Evolutionary conservation across 108 stramenopile genomes (phyloP).

Genomic region (Pseudonitzschia pungens): DNA sequence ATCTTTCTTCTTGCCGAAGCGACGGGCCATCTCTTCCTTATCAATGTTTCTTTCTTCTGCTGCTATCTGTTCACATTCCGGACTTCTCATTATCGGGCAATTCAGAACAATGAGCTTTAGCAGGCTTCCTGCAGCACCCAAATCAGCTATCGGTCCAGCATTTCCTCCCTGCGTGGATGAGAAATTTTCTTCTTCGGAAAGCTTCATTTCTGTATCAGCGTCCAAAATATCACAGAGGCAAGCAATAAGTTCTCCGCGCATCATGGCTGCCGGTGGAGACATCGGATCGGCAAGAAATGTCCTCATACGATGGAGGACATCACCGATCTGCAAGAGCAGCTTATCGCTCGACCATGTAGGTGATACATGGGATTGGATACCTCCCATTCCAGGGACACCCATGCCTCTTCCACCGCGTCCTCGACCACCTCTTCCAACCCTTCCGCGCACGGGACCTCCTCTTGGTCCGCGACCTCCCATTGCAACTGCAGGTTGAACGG

Average conservation of each 20-base stretch:
- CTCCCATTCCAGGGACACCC: background rate
- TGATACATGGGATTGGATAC: background rate
- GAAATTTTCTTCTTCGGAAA: conserved; percentile 65
- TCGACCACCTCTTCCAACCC: conserved; percentile 26
- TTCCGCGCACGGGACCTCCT: conserved; percentile 19
- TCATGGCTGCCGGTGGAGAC: conserved; percentile 64
- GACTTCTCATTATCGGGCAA: conserved; percentile 64
- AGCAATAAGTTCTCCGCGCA: conserved; percentile 78
- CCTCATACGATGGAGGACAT: conserved; percentile 76
- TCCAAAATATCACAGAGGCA: conserved; percentile 81
- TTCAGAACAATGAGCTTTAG: conserved; percentile 82
- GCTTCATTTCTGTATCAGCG: conserved; percentile 78
- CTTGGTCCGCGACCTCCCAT: background rate
- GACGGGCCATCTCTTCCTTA: conserved; percentile 40
- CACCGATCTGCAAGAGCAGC: conserved; percentile 70
- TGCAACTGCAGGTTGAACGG: conserved; percentile 23
- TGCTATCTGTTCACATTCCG: conserved; percentile 40
- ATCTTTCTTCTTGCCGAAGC: conserved; percentile 40
- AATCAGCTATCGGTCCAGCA: conserved; percentile 66
- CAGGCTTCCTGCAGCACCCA: conserved; percentile 83
- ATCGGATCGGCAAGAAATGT: conserved; percentile 77
- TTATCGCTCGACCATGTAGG: conserved; percentile 27
- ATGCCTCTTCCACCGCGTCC: conserved; percentile 20
- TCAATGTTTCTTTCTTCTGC: conserved; percentile 32
- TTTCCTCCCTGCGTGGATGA: conserved; percentile 44